Base-by-base conservation (phyloP, 768 basidiomycete species). In the Sporobolomyces roseus region DNA sequence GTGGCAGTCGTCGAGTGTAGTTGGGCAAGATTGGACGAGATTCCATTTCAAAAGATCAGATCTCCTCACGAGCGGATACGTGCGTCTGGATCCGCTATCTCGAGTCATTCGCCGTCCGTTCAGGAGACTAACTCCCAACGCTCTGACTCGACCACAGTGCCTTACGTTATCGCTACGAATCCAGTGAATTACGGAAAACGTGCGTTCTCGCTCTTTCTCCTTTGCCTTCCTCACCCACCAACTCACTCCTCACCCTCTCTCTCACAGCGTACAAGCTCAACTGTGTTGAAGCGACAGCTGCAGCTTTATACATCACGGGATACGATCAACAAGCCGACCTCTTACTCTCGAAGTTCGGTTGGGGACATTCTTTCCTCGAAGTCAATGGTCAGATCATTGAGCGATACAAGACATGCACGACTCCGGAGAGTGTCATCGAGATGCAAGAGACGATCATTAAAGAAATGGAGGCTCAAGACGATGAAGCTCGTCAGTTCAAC, bases 1-100 rank as follows among this genome's bases (percentile, higher is more conserved):
- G 80, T 97, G 8, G 96, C 94, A 1, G 96, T 99, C n/a, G 91
- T 99, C 3, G 96, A 99, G 77, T 98, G 94, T 78, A 94, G 91
- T 5, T 99, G 96, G 96, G 94, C 96, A 1, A 85, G 93, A 27
- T 79, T 98, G 12, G 91, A 91, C 52, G 96, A 98, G 64, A 87
- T 99, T 12, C 96, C 96, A 1, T 99, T 96, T 77, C 81, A 83
- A 58, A 98, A 97, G 80, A 94, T 98, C 70, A 84, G 88, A 8
- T 91, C 90, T 72, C 92, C 94, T 1, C 84, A 98, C 74, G 96
- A 99, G 81, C 84, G 96, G 13, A 77, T 98, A 50, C 76, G 93
- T 96, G 75, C 69, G 91, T 46, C 4, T 52, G 69, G 16, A 33
- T 27, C 52, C 21, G 10, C 17, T 17, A 9, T 17, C 17, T 41